Evolutionary conservation across 2,329 filamentous ascomycete species (phyloP).

Genomic region (Aspergillus uvarum): DNA sequence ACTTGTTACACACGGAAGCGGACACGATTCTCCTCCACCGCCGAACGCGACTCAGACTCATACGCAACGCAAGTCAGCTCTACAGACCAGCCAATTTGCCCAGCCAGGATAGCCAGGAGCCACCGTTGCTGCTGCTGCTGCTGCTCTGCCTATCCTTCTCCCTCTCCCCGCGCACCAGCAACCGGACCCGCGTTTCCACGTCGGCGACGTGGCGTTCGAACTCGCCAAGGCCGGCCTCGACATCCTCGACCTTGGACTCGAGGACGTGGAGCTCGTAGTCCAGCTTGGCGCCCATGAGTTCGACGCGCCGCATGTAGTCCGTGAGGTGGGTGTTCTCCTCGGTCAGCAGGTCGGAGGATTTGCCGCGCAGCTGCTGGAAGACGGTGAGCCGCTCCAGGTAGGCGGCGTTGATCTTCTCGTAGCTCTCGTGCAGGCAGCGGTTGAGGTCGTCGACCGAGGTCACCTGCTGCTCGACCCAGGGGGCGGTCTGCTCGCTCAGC

Average conservation of each 20-base stretch:
- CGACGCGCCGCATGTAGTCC: conserved; percentile 74
- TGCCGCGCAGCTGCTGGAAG: conserved; percentile 66
- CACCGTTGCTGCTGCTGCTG: conserved; percentile 28
- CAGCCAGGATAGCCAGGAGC: conserved; percentile 61
- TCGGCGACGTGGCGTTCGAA: conserved; percentile 77
- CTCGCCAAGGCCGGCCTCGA: conserved; percentile 76
- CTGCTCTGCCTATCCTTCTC: conserved; percentile 39
- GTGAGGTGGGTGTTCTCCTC: conserved; percentile 68
- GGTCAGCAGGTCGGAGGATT: conserved; percentile 66
- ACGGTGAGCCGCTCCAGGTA: conserved; percentile 70
- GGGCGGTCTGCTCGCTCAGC: conserved; percentile 38
- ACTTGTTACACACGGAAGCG: no score
- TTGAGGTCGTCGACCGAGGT: conserved; percentile 59
- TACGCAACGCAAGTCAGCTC: not conserved
- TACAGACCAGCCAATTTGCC: conserved; percentile 29
- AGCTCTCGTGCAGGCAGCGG: conserved; percentile 60
- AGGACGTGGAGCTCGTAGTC: conserved; percentile 88
- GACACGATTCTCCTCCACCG: no score
- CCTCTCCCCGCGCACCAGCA: conserved; percentile 62
- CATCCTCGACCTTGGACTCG: conserved; percentile 77
- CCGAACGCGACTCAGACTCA: no score
- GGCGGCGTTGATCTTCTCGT: conserved; percentile 63
- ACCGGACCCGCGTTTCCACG: conserved; percentile 64
- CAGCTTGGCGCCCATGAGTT: conserved; percentile 76
- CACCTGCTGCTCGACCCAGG: conserved; percentile 47